Base-by-base conservation (phyloP, 2,329 filamentous ascomycete species). In the Fusarium verrucosum region DNA sequence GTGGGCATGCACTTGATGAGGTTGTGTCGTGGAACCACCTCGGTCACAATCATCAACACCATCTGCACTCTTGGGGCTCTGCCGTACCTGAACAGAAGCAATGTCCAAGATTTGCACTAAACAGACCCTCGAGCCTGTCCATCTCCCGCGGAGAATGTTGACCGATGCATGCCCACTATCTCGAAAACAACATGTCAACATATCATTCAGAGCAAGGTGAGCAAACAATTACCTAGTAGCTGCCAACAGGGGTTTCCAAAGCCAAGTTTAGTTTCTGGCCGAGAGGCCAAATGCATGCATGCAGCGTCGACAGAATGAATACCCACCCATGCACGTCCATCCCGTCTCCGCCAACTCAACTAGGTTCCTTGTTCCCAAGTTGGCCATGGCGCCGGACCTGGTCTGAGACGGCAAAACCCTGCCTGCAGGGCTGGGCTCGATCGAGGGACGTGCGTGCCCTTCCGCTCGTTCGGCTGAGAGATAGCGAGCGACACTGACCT, bases 371-470 rank as follows among this genome's bases (percentile, higher is more conserved):
- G n/a, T 56, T 64, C 63, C 43, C 36, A 66, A 62, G 53, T 64
- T 47, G 63, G 63, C 52, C 42, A 64, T 54, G 50, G 44, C 54
- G 32, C 54, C 44, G 32, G 53, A 50, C 44, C 45, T 54, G 62
- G 49, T 55, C 53, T 66, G 45, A 37, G 63, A 58, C 45, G 58
- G 60, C 60, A 54, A 67, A 68, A 68, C 56, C 64, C 64, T 67
- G 61, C 41, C 60, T 67, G 51, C 51, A 65, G 53, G 61, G 49
- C 50, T 61, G 44, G 49, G 47, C 45, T 50, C 42, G 54, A 61
- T 61, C 58, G 58, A 58, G 60, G 64, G 64, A 68, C 64, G 64
- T 66, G 63, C 64, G 64, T 66, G 63, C 64, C 50, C 66, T 66
- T 66, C 68, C 68, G n/a, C n/a, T n/a, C 68, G 68, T 58, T 59